These are phyloP conservation scores for Ustilago vetiveriae DNA, from an alignment of 1,284 basidiomycete species.

Conservation along the genomic window DNA sequence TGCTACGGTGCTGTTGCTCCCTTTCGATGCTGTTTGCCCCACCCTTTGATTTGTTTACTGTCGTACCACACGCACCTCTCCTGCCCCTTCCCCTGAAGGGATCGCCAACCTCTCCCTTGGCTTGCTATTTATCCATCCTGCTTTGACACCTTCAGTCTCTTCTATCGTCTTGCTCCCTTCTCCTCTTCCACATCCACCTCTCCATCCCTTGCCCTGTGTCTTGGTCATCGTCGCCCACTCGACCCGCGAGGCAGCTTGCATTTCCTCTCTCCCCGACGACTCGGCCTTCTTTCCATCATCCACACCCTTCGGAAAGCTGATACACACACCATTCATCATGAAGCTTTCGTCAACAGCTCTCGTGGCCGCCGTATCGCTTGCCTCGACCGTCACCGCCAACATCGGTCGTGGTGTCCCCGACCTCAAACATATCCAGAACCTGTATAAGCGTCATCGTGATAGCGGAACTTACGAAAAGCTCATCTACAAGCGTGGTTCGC, in stretches of 20 bases:
- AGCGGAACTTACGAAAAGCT: conserved; percentile 45
- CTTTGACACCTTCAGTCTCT: neutral
- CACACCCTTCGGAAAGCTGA: neutral
- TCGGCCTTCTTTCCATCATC: neutral
- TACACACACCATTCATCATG: conserved; percentile 21
- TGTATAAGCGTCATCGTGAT: conserved; percentile 41
- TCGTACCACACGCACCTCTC: neutral
- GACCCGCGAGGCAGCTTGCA: neutral
- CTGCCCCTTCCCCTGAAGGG: neutral
- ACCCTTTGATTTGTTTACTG: neutral
- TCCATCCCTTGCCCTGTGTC: neutral
- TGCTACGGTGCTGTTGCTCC: neutral
- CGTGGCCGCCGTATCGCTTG: conserved; percentile 36
- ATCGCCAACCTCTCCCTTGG: neutral
- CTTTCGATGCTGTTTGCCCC: neutral
- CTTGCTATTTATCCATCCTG: conserved; percentile 6
- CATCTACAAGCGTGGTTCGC: conserved; percentile 38
- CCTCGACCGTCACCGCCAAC: conserved; percentile 41
- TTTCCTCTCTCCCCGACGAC: neutral
- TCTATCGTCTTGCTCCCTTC: neutral
- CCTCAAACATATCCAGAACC: conserved; percentile 31
- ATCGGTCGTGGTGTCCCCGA: conserved; percentile 56
- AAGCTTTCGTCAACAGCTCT: conserved; percentile 42
- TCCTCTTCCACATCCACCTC: neutral
- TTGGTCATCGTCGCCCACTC: neutral